A percentile compares a stretch with the other conserved stretches of the same genome.
These are phyloP conservation scores for Lunasporangiospora selenospora DNA, from an alignment of 192 early-diverging fungal genomes.

Conservation along the genomic window DNA sequence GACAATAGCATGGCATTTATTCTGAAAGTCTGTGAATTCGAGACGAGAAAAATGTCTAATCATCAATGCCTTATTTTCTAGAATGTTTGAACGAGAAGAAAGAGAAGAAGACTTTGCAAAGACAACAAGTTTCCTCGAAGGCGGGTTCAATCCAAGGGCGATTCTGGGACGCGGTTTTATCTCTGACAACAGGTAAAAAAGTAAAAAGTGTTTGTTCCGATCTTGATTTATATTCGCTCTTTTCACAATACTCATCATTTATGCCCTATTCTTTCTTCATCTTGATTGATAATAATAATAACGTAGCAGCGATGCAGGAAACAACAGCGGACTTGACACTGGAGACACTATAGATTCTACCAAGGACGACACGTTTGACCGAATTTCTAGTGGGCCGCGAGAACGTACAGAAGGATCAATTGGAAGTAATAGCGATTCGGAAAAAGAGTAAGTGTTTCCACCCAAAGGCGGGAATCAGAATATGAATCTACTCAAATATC, in stretches of 20 bases:
- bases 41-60: neutral
- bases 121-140: constrained; percentile 40
- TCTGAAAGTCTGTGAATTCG: neutral
- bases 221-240: no score
- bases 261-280: no score
- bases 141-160: constrained; percentile 1
- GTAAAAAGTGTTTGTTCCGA: constrained; percentile 10
- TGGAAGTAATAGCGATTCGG: constrained; percentile 32
- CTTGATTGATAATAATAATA: constrained; percentile 4
- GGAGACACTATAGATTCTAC: no score
- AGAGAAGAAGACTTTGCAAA: constrained; percentile 40
- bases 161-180: constrained; percentile 6
- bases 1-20: neutral
- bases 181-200: constrained; percentile 3
- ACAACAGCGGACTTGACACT: neutral
- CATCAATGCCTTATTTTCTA: constrained; percentile 4
- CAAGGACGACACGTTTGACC: constrained; percentile 6
- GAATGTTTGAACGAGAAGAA: constrained; percentile 46
- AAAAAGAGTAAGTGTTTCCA: constrained; percentile 11
- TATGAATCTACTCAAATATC: no score
- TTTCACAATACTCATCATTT: no score
- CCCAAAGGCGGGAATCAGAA: no score
- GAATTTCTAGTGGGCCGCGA: neutral
- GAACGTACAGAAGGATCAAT: constrained; percentile 6
- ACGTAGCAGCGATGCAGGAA: neutral